phyloP scores from a whole-genome alignment of 306 rosid genomes.

The Ziziphus jujuba region DNA sequence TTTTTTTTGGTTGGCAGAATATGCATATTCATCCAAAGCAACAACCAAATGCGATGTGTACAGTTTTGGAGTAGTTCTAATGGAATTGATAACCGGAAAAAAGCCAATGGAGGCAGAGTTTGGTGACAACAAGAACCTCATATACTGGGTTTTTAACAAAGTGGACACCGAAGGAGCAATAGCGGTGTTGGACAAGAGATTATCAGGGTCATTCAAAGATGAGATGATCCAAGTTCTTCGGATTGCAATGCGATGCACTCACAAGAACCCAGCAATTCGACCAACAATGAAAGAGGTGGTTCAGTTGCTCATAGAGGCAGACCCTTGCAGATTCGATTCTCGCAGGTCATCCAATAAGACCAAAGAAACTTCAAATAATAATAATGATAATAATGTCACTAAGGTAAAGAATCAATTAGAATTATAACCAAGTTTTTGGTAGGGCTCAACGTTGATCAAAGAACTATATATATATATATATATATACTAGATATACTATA shows the following conservation, averaged over 20 bases:
- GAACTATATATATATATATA: neutral
- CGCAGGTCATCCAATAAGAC: conserved; percentile 53
- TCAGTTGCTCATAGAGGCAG: conserved; percentile 67
- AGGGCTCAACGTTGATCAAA: conserved; percentile 21
- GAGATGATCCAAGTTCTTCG: conserved; percentile 73
- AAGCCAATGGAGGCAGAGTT: conserved; percentile 83
- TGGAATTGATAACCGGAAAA: conserved; percentile 93
- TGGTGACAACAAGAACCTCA: conserved; percentile 88
- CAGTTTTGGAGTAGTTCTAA: conserved; percentile 87
- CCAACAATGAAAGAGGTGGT: conserved; percentile 97
- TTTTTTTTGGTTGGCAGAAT: conserved; percentile 66
- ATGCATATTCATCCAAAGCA: conserved; percentile 90
- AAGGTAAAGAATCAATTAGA: conserved; percentile 43
- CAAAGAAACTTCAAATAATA: conserved; percentile 48
- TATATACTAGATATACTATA: conserved; percentile 5
- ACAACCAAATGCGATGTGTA: conserved; percentile 94
- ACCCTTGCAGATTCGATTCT: conserved; percentile 52
- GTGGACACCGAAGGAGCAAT: conserved; percentile 84
- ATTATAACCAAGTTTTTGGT: conserved; percentile 15
- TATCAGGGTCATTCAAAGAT: conserved; percentile 51
- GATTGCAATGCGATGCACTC: conserved; percentile 84
- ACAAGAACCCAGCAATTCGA: conserved; percentile 72
- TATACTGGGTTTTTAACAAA: conserved; percentile 83
- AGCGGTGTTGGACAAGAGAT: conserved; percentile 67
- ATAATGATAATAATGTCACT: conserved; percentile 15